phyloP scores from a whole-genome alignment of 2,329 filamentous ascomycete genomes.

The Fusarium nematophilum region DNA sequence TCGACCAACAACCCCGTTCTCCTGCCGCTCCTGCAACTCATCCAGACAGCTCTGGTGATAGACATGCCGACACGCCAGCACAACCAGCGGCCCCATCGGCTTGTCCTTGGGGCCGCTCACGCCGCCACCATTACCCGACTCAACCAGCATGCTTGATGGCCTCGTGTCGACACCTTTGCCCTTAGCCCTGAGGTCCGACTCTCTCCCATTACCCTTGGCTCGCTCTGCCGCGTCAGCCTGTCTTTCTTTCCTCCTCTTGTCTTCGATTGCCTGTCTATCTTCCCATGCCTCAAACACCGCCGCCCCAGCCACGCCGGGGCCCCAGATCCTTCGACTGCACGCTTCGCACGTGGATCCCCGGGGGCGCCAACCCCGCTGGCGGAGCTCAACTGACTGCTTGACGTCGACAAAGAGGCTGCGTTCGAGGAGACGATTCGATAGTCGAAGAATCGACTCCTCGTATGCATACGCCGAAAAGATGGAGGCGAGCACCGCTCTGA shows the following conservation, averaged over 20 bases:
- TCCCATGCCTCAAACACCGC: slow-evolving; percentile 88
- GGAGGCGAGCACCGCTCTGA: slow-evolving; percentile 84
- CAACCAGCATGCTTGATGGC: slow-evolving; percentile 55
- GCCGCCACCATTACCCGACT: slow-evolving; percentile 40
- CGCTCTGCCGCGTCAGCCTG: slow-evolving; percentile 52
- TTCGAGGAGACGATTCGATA: slow-evolving; percentile 89
- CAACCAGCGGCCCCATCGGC: slow-evolving; percentile 72
- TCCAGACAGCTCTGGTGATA: slow-evolving; percentile 78
- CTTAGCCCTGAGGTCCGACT: slow-evolving; percentile 52
- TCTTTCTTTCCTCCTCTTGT: slow-evolving; percentile 57
- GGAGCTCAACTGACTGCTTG: slow-evolving; percentile 75
- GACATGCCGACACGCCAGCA: slow-evolving; percentile 77
- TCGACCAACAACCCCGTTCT: slow-evolving; percentile 59
- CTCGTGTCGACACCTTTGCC: slow-evolving; percentile 57
- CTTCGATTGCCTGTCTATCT: slow-evolving; percentile 63
- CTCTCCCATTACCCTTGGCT: slow-evolving; percentile 51
- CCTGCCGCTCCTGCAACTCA: slow-evolving; percentile 66
- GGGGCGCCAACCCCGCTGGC: slow-evolving; percentile 90
- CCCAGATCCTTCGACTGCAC: slow-evolving; percentile 87
- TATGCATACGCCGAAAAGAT: slow-evolving; percentile 97
- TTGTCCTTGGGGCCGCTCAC: slow-evolving; percentile 51
- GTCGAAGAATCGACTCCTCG: slow-evolving; percentile 86
- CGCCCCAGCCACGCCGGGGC: slow-evolving; percentile 78
- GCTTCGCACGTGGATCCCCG: slow-evolving; percentile 88
- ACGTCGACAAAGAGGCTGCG: slow-evolving; percentile 90